phyloP scores from a whole-genome alignment of 192 early-diverging fungal genomes.

The Linnemannia exigua region DNA sequence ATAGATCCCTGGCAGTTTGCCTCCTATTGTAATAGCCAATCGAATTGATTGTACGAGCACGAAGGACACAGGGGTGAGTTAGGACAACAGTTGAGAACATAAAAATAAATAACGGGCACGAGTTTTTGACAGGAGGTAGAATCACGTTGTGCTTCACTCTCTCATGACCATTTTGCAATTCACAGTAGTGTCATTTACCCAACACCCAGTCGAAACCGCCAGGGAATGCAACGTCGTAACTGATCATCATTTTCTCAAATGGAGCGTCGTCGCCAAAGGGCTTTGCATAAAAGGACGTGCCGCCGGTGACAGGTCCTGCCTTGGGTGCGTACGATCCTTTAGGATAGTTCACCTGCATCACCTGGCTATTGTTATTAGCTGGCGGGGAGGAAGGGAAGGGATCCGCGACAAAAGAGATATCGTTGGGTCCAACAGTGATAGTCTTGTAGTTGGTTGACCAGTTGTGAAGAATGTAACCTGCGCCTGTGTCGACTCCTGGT shows the following conservation, averaged over 20 bases:
- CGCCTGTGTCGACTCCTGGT: slow-evolving; percentile 4
- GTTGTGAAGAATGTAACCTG: slow-evolving; percentile 31
- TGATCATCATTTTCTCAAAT: slow-evolving; percentile 59
- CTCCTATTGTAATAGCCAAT: slow-evolving; percentile 35
- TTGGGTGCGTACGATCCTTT: slow-evolving; percentile 62
- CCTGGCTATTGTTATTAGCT: neutral
- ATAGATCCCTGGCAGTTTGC: slow-evolving; percentile 65
- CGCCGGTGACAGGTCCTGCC: slow-evolving; percentile 43
- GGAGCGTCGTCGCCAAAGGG: slow-evolving; percentile 55
- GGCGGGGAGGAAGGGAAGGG: slow-evolving; percentile 32
- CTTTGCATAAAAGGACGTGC: slow-evolving; percentile 60
- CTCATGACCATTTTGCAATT: neutral
- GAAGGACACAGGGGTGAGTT: neutral
- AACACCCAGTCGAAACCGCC: slow-evolving; percentile 59
- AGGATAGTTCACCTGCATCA: slow-evolving; percentile 57
- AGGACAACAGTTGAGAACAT: neutral
- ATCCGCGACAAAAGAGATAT: slow-evolving; percentile 57
- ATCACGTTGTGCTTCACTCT: neutral
- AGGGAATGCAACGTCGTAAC: slow-evolving; percentile 63
- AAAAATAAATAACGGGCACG: neutral
- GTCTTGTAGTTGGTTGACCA: slow-evolving; percentile 39
- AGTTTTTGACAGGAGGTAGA: slow-evolving; percentile 5
- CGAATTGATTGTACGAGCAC: neutral
- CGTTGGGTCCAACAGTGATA: slow-evolving; percentile 47
- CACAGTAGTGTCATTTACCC: slow-evolving; percentile 12